Conservation (phyloP, 163 green algal species). For the Volvox carteri region DNA sequence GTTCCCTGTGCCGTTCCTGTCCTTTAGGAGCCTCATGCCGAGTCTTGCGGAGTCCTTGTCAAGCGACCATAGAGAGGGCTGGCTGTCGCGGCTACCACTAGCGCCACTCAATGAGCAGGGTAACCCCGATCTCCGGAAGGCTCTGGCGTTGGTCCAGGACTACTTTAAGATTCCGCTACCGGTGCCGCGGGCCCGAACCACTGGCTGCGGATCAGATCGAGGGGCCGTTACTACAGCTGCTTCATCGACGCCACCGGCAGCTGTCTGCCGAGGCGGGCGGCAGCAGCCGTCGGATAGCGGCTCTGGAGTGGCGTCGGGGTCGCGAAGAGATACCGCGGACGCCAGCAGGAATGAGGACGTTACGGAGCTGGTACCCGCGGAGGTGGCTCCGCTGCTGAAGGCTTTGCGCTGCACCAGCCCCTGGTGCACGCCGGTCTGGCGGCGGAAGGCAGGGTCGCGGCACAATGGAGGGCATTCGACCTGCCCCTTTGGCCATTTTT, state of each 20-base stretch:
- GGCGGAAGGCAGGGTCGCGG: not conserved
- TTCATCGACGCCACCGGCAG: too few relatives aligned
- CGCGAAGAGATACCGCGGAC: not conserved
- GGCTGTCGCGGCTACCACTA: constrained; percentile 22
- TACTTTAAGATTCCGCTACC: not conserved
- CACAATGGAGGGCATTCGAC: not conserved
- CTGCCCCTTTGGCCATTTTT: constrained; percentile 28
- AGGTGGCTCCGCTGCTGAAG: constrained; percentile 16
- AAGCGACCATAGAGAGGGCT: not conserved
- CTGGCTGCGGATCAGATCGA: not conserved
- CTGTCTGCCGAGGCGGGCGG: not conserved
- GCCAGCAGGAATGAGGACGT: not conserved
- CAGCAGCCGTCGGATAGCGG: not conserved
- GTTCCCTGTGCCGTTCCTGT: not conserved
- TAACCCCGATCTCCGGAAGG: not conserved
- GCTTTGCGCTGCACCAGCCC: constrained; percentile 27
- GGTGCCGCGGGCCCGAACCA: not conserved
- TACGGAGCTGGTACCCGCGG: not conserved
- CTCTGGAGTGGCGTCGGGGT: not conserved
- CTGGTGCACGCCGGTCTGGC: not conserved
- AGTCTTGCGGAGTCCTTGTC: not conserved
- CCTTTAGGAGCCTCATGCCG: not conserved
- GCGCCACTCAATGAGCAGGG: constrained; percentile 15
- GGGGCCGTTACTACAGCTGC: too few relatives aligned
- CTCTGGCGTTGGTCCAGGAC: not conserved